Evolutionary conservation across 2,329 filamentous ascomycete species (phyloP).

Genomic region (Colletotrichum sidae): DNA sequence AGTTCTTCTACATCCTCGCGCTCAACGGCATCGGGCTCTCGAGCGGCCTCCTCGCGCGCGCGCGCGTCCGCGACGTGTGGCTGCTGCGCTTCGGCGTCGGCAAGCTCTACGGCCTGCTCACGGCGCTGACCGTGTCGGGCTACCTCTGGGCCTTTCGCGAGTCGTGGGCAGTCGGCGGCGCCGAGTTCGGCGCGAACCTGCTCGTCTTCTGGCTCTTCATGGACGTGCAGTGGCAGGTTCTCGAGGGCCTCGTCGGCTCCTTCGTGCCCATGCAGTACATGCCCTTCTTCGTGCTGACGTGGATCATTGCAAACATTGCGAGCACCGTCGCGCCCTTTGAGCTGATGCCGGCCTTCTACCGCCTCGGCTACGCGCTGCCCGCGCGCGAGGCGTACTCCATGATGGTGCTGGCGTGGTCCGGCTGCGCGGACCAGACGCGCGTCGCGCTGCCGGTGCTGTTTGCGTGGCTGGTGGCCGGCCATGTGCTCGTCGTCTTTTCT

Average conservation of each 20-base stretch:
- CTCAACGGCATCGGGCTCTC: slow-evolving; percentile 26
- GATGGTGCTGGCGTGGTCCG: slow-evolving; percentile 55
- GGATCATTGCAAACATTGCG: slow-evolving; percentile 54
- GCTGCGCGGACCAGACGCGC: slow-evolving; percentile 52
- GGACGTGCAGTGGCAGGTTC: slow-evolving; percentile 54
- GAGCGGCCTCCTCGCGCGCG: slow-evolving; percentile 13
- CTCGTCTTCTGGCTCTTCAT: slow-evolving; percentile 53
- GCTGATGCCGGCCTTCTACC: slow-evolving; percentile 53
- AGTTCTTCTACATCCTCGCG: slow-evolving; percentile 44
- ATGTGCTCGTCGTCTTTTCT: slow-evolving; percentile 41
- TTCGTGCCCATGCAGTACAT: slow-evolving; percentile 49
- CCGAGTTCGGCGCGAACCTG: slow-evolving; percentile 43
- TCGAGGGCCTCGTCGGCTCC: slow-evolving; percentile 48
- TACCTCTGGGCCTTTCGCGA: slow-evolving; percentile 58
- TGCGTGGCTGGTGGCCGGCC: slow-evolving; percentile 48
- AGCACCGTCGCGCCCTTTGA: slow-evolving; percentile 52
- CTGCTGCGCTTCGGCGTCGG: slow-evolving; percentile 43
- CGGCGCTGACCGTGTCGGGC: slow-evolving; percentile 51
- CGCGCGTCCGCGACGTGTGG: slow-evolving; percentile 43
- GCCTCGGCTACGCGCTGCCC: slow-evolving; percentile 51
- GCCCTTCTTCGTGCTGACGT: slow-evolving; percentile 56
- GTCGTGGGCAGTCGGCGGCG: slow-evolving; percentile 51
- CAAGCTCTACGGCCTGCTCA: slow-evolving; percentile 48
- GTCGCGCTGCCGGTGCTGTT: slow-evolving; percentile 57
- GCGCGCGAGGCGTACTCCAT: slow-evolving; percentile 49